Evolutionary conservation across 805 yeast species (phyloP).

Genomic region (Zygoascus tannicola): DNA sequence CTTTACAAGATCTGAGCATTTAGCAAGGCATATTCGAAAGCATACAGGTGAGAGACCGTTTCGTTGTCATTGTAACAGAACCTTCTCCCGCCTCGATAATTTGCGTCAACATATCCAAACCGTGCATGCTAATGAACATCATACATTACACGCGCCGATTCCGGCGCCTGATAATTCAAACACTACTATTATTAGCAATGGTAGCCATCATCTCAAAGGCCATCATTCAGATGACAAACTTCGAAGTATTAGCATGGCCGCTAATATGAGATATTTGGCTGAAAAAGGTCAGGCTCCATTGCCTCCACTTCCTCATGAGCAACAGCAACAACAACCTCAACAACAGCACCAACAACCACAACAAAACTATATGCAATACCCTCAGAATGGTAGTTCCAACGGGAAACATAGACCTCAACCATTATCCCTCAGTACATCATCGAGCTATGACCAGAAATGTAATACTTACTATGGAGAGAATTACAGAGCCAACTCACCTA

Average conservation of each 20-base stretch:
- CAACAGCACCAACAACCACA: slow-evolving; percentile 7
- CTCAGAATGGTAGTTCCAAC: background rate
- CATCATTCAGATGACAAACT: slow-evolving; percentile 5
- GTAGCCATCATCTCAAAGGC: slow-evolving; percentile 10
- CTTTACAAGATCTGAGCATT: slow-evolving; percentile 83
- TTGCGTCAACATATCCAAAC: slow-evolving; percentile 87
- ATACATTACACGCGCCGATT: slow-evolving; percentile 19
- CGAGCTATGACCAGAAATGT: background rate
- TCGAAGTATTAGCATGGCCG: background rate
- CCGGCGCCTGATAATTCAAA: slow-evolving; percentile 13
- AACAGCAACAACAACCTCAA: slow-evolving; percentile 9
- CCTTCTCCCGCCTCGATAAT: slow-evolving; percentile 78
- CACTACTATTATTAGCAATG: background rate
- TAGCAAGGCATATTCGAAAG: slow-evolving; percentile 84
- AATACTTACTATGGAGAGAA: background rate
- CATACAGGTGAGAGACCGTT: slow-evolving; percentile 95
- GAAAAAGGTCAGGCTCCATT: slow-evolving; percentile 7
- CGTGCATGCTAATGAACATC: slow-evolving; percentile 50
- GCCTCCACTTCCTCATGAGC: slow-evolving; percentile 10
- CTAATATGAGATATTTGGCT: background rate
- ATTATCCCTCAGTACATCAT: slow-evolving; percentile 5
- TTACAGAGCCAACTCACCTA: background rate
- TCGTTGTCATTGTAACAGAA: slow-evolving; percentile 68
- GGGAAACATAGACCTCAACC: slow-evolving; percentile 15
- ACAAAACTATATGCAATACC: background rate